These are phyloP conservation scores for Hermanozyma aechmeae DNA, from an alignment of 805 yeast species.

Conservation along the genomic window DNA sequence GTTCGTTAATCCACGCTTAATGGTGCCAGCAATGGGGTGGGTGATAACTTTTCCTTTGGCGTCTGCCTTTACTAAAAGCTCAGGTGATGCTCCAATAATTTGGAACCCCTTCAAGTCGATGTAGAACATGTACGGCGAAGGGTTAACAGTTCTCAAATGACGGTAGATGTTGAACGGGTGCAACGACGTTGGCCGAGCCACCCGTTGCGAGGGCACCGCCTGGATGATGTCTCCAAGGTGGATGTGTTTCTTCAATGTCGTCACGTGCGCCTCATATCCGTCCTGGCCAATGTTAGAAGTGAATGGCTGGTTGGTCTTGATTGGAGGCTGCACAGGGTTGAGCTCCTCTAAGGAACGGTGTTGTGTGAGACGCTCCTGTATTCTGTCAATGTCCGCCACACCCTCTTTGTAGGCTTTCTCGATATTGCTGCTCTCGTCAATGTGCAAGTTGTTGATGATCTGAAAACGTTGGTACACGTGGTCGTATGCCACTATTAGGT, in stretches of 20 bases:
- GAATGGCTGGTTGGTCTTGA: constrained; percentile 58
- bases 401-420: constrained; percentile 46
- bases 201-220: constrained; percentile 97
- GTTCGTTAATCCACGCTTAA: constrained; percentile 77
- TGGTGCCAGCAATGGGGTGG: constrained; percentile 98
- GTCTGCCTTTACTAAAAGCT: constrained; percentile 79
- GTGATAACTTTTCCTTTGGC: constrained; percentile 65
- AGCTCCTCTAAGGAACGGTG: constrained; percentile 34
- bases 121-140: constrained; percentile 94
- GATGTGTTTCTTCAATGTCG: constrained; percentile 68
- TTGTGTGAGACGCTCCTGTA: constrained; percentile 41
- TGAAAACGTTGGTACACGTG: constrained; percentile 91
- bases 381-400: constrained; percentile 44
- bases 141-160: constrained; percentile 91
- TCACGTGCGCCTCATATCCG: constrained; percentile 84
- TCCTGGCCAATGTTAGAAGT: constrained; percentile 87
- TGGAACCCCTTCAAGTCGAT: constrained; percentile 89
- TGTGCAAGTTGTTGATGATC: constrained; percentile 69
- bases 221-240: constrained; percentile 90
- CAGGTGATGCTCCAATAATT: constrained; percentile 97
- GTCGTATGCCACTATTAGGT: constrained; percentile 84
- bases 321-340: constrained; percentile 69
- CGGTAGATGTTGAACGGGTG: constrained; percentile 96
- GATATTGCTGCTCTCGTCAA: constrained; percentile 25
- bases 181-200: constrained; percentile 86